Conservation (phyloP, 345 rosid species). For the Populus alba region DNA sequence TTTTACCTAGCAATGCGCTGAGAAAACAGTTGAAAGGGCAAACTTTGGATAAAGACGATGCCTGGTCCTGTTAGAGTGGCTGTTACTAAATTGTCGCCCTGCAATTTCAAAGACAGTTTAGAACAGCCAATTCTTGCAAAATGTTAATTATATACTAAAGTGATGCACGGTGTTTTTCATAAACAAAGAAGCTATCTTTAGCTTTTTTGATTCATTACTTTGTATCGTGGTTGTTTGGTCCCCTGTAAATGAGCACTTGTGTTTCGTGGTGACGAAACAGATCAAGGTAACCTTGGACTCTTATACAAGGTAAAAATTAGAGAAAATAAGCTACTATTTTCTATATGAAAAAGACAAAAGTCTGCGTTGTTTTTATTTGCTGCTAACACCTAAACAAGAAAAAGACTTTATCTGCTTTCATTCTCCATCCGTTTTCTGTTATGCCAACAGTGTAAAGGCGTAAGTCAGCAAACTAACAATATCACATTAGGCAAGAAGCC, state of each 20-base stretch:
- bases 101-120: constrained; percentile 24
- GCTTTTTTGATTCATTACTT: neutral
- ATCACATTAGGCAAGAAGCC: neutral
- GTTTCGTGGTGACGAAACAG: neutral
- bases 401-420: neutral
- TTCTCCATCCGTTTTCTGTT: no score
- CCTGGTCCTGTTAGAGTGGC: constrained; percentile 93
- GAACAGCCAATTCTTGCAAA: neutral
- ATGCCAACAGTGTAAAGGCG: neutral
- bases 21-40: constrained; percentile 86
- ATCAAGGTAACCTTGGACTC: neutral
- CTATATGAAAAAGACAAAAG: neutral
- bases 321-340: neutral
- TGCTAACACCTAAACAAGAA: neutral
- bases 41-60: constrained; percentile 93
- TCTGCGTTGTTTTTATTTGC: neutral
- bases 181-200: neutral
- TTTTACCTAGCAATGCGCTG: constrained; percentile 86
- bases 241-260: neutral
- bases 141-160: neutral
- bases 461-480: neutral
- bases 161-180: neutral
- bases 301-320: neutral
- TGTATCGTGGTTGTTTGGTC: neutral
- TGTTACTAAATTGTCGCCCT: constrained; percentile 89